Base-by-base conservation (phyloP, 352 stramenopile genomes). In the Globisporangium yorkense region DNA sequence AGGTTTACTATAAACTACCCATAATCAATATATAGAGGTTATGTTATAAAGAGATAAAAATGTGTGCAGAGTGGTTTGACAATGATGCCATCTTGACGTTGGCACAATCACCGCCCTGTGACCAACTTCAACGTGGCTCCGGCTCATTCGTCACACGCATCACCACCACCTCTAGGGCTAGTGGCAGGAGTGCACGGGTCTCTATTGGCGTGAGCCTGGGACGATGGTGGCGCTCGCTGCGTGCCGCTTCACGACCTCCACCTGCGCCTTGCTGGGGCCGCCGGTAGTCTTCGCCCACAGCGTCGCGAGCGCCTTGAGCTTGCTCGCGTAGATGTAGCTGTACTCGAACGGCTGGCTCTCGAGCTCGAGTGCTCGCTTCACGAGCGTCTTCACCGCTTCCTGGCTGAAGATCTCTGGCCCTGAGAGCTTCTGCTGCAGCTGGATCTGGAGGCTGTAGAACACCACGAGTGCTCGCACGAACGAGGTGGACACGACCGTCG, bases 371-470 rank as follows among this genome's bases (percentile, higher is more conserved):
- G 44, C 31, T 5, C 24, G 12, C 12, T 53, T 41, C 2, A 18
- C 33, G 2, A 45, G 35, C 3, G 45, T 8, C 8, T 45, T 15
- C 20, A 16, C 16, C 13, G 16, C 16, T 2, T 3, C 16, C 6
- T 49, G 10, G 5, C 31, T 8, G 21, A 35, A 44, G 18, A 13
- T 20, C 6, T 21, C 24, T 16, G 43, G n/a, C 12, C 7, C 18
- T 6, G 37, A 2, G 16, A 59, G 45, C 24, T 20, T 47, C 13
- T 35, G 53, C 67, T 57, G 67, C 20, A 81, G 49, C 18, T 57
- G 29, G 35, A 81, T 47, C 35, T 74, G 57, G 21, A 81, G 52
- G 31, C 70, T 57, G 57, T 77, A 77, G 29, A 75, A 71, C 53
- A 59, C 65, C 50, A 65, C 65, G n/a, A 81, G 62, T 10, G 62